Evolutionary conservation across 176 grass and related monocot genomes (phyloP).

Genomic region (Musa itinerans): DNA sequence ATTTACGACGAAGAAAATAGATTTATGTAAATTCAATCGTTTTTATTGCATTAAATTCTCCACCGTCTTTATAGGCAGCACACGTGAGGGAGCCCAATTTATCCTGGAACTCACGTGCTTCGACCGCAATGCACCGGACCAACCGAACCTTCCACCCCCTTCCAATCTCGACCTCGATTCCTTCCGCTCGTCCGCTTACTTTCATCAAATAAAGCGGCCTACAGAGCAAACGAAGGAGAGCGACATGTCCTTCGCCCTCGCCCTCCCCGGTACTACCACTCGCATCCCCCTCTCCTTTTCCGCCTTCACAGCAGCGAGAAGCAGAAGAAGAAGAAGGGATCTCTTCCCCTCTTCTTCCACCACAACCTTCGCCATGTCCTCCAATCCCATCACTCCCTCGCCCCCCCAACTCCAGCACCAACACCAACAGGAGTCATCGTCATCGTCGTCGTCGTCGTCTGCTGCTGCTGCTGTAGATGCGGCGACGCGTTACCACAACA

Average conservation of each 20-base stretch:
- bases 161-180: background rate
- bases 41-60: no score
- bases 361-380: background rate
- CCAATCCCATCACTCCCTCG: background rate
- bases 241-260: background rate
- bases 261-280: background rate
- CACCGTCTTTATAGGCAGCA: no score
- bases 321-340: background rate
- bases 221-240: no score
- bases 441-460: background rate
- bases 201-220: no score
- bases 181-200: no score
- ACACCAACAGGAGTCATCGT: background rate
- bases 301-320: background rate
- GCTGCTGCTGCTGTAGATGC: background rate
- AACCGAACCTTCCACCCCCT: background rate
- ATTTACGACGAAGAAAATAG: no score
- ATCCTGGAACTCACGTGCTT: no score
- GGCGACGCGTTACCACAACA: constrained; percentile 55
- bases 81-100: no score
- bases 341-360: background rate
- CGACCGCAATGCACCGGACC: no score
- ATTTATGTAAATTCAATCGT: no score
- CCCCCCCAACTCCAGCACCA: background rate
- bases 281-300: background rate